phyloP scores from a whole-genome alignment of 257 asterid genomes.

The Plantago ovata region DNA sequence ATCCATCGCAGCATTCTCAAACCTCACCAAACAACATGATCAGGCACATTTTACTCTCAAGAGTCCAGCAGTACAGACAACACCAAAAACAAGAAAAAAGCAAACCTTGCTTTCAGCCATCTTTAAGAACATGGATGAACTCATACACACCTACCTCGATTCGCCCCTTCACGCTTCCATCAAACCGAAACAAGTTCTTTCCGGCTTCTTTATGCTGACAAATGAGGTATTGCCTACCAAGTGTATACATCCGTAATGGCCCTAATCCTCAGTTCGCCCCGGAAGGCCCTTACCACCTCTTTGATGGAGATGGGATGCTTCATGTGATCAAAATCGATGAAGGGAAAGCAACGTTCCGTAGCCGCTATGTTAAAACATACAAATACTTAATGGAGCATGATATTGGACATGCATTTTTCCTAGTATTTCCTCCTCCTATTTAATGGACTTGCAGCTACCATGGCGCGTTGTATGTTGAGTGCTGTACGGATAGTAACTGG shows the following conservation, averaged over 20 bases:
- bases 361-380: slow-evolving; percentile 58
- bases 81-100: not conserved
- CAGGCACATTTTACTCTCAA: no score
- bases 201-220: slow-evolving; percentile 28
- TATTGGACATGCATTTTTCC: slow-evolving; percentile 28
- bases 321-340: slow-evolving; percentile 40
- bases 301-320: slow-evolving; percentile 83
- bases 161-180: slow-evolving; percentile 26
- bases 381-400: slow-evolving; percentile 35
- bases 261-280: slow-evolving; percentile 63
- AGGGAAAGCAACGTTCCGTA: slow-evolving; percentile 52
- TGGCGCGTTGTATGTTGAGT: slow-evolving; percentile 23
- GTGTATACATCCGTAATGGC: slow-evolving; percentile 56
- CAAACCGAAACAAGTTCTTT: slow-evolving; percentile 29
- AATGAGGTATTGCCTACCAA: slow-evolving; percentile 34
- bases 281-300: slow-evolving; percentile 56
- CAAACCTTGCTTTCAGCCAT: not conserved
- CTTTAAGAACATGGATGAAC: not conserved
- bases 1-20: no score
- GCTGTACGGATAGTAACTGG: slow-evolving; percentile 24
- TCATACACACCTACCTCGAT: slow-evolving; percentile 15
- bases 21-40: no score
- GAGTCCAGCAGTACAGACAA: no score
- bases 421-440: slow-evolving; percentile 35
- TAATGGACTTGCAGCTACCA: slow-evolving; percentile 30